phyloP scores from a whole-genome alignment of 208 protist species.

The Trypanosoma vivax region DNA sequence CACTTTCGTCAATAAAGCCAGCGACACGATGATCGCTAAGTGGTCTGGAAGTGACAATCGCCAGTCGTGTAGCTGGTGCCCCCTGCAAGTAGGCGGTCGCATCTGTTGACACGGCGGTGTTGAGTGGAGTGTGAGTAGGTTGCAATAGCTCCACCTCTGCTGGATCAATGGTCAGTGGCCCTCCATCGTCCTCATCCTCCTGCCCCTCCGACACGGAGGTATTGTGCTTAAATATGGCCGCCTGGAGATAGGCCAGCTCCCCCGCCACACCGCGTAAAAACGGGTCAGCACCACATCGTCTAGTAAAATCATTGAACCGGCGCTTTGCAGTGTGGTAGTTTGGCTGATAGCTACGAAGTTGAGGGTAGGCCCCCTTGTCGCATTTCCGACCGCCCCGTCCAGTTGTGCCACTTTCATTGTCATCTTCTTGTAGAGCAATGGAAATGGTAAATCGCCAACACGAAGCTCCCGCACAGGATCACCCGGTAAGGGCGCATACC shows the following conservation, averaged over 20 bases:
- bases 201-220: conserved; percentile 15
- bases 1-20: conserved; percentile 45
- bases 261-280: conserved; percentile 28
- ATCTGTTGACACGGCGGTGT: background rate
- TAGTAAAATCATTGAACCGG: conserved; percentile 24
- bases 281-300: conserved; percentile 30
- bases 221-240: conserved; percentile 26
- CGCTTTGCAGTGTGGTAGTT: conserved; percentile 11
- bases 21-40: conserved; percentile 15
- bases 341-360: conserved; percentile 14
- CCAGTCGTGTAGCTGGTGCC: conserved; percentile 6
- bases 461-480: conserved; percentile 27
- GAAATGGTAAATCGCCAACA: conserved; percentile 25
- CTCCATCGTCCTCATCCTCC: conserved; percentile 8
- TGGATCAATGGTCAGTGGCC: conserved; percentile 24
- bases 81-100: background rate
- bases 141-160: conserved; percentile 41
- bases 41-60: conserved; percentile 15
- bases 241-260: conserved; percentile 37
- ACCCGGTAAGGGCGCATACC: conserved; percentile 33
- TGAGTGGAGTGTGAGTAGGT: conserved; percentile 7
- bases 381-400: background rate
- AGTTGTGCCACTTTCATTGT: background rate
- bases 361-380: background rate
- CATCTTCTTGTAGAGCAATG: conserved; percentile 13